Base-by-base conservation (phyloP, 2,329 filamentous ascomycete species). In the Ophiocordyceps australis region DNA sequence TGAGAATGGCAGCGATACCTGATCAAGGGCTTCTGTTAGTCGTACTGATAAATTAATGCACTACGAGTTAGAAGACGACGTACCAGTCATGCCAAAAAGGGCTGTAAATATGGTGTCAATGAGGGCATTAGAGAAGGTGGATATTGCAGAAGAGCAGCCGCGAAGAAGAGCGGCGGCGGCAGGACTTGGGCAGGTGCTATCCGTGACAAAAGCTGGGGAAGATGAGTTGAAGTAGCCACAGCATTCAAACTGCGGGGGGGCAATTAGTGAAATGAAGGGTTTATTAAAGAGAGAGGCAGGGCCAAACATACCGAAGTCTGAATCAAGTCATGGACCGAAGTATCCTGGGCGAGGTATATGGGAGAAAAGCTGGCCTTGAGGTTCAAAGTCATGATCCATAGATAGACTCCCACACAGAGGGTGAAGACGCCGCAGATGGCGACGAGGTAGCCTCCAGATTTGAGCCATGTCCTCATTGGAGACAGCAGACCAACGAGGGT, bases 181-280 rank as follows among this genome's bases (percentile, higher is more conserved):
- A 6, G 75, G 67, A 41, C 71, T 79, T 8, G 69, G 62, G 47
- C 80, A 89, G 2, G 62, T 67, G 5, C 47, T 35, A 38, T 85
- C 74, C 29, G 65, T 69, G 34, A 81, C 59, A 45, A 85, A 86
- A 26, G 73, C 69, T 9, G 76, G 75, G 9, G 67, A 62, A 5
- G 72, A 75, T 46, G 64, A 69, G 52, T 83, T 81, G 38, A 66
- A 53, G 53, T 80, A 89, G 33, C 80, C 80, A 39, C 80, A 89
- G 65, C 80, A 89, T 38, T 68, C 46, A 46, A 86, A 85, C 71
- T 82, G 41, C 2, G 24, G 10, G 14, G 4, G n/a, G 2, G 6
- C 12, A 9, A 15, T 19, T 12, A 10, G 10, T 3, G 3, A 5
- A 9, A 19, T 7, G n/a, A 8, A 17, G 2, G 16, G 16, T 13